Evolutionary conservation across 2,329 filamentous ascomycete genomes (phyloP).

Genomic region (Nakataea oryzae): DNA sequence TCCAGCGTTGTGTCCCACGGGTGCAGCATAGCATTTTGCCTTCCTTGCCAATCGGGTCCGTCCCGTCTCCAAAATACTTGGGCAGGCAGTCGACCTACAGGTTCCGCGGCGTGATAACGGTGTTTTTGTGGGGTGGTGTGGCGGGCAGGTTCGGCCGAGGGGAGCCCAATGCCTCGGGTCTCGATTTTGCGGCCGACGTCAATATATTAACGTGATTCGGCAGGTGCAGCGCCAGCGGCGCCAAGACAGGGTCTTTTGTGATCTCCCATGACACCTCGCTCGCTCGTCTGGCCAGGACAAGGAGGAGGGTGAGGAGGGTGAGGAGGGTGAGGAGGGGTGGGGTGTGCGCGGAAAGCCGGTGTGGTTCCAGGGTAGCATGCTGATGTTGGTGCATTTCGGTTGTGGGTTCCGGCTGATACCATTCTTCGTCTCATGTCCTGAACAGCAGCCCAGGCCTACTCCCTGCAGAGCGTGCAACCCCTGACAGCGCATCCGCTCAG

Average conservation of each 20-base stretch:
- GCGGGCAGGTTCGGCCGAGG: not conserved
- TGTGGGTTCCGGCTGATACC: slow-evolving; percentile 5
- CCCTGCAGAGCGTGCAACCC: not conserved
- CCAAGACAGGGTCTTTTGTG: not conserved
- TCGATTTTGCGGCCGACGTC: too few species aligned
- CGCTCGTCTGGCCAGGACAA: not conserved
- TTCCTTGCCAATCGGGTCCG: too few species aligned
- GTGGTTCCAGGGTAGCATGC: not conserved
- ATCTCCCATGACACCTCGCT: too few species aligned
- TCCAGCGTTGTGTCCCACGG: too few species aligned
- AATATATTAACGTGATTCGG: too few species aligned
- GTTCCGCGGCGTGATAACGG: not conserved
- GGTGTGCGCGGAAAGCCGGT: not conserved
- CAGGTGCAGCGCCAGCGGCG: not conserved
- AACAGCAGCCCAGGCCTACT: not conserved
- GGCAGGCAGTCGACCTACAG: not conserved
- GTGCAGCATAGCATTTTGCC: not conserved
- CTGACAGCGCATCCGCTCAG: not conserved
- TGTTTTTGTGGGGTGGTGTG: not conserved
- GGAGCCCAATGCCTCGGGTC: too few species aligned
- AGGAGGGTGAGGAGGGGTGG: too few species aligned
- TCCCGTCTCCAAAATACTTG: not conserved
- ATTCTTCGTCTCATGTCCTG: slow-evolving; percentile 6
- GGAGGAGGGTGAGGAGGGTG: too few species aligned
- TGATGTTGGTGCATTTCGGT: not conserved